These are phyloP conservation scores for Pseudogymnoascus sp. DNA, from an alignment of 2,329 filamentous ascomycete species.

Conservation along the genomic window DNA sequence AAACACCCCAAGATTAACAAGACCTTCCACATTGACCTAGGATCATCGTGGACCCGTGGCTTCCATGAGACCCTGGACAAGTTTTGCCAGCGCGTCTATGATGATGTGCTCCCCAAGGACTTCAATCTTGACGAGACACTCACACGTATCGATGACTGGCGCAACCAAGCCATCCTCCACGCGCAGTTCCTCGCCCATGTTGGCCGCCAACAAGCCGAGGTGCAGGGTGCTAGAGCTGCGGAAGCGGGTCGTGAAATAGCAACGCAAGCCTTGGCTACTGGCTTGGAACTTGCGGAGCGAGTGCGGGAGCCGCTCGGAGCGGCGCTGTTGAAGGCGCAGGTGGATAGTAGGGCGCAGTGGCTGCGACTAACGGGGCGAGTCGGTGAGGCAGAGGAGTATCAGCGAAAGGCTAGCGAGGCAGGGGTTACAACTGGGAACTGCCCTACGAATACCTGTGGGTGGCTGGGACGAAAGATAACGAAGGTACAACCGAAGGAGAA, in stretches of 20 bases:
- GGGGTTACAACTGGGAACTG: neutral
- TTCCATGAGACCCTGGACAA: conserved; percentile 22
- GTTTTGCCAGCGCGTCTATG: conserved; percentile 13
- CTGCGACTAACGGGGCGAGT: conserved; percentile 43
- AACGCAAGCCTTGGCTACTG: neutral
- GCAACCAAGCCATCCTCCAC: neutral
- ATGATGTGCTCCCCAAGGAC: neutral
- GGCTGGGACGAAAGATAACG: neutral
- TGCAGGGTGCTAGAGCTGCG: neutral
- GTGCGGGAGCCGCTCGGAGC: conserved; percentile 35
- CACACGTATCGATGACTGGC: neutral
- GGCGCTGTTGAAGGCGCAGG: conserved; percentile 43
- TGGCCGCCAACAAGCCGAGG: conserved; percentile 29
- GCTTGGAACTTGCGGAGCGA: neutral
- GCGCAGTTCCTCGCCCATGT: conserved; percentile 34
- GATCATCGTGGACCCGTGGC: conserved; percentile 25
- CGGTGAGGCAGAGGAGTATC: conserved; percentile 40
- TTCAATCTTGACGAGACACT: neutral
- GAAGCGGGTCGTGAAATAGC: neutral
- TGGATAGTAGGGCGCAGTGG: conserved; percentile 50
- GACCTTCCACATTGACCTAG: conserved; percentile 53
- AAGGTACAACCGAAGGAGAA: neutral
- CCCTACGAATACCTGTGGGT: neutral
- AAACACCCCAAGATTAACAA: conserved; percentile 54
- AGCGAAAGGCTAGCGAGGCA: conserved; percentile 37